These are phyloP conservation scores for Barnettozyma vustinii DNA, from an alignment of 805 yeast species.

Conservation along the genomic window DNA sequence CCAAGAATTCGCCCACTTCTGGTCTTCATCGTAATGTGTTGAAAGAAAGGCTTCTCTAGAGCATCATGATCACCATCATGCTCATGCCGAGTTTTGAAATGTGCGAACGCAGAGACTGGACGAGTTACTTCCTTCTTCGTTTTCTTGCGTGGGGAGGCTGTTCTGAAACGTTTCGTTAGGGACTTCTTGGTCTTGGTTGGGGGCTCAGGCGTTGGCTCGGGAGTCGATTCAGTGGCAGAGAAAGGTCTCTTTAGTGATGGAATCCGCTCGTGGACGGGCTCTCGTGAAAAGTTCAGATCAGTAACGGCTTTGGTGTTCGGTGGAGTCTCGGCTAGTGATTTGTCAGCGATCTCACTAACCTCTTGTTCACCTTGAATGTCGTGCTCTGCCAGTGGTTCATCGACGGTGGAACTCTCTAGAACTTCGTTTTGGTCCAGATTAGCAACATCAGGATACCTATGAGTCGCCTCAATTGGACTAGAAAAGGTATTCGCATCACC, in stretches of 20 bases:
- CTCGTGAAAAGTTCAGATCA: not conserved
- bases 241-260: not conserved
- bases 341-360: too few species aligned
- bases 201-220: not conserved
- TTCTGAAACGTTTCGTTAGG: not conserved
- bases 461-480: not conserved
- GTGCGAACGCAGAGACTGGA: constrained; percentile 1
- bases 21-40: constrained; percentile 25
- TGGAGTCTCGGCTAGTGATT: too few species aligned
- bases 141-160: not conserved
- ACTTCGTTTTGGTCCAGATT: too few species aligned
- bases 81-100: not conserved
- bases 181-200: constrained; percentile 1
- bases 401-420: too few species aligned
- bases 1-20: constrained; percentile 28
- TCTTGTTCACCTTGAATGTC: too few species aligned
- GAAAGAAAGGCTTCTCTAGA: not conserved
- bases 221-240: not conserved
- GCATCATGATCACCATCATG: not conserved
- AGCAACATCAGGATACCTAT: not conserved
- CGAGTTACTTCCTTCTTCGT: not conserved
- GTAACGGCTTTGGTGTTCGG: too few species aligned
- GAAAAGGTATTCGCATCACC: not conserved
- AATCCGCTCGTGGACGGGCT: not conserved
- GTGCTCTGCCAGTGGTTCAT: too few species aligned